Conservation (phyloP, 1,284 basidiomycete genomes). For the Stygiomarasmius scandens region DNA sequence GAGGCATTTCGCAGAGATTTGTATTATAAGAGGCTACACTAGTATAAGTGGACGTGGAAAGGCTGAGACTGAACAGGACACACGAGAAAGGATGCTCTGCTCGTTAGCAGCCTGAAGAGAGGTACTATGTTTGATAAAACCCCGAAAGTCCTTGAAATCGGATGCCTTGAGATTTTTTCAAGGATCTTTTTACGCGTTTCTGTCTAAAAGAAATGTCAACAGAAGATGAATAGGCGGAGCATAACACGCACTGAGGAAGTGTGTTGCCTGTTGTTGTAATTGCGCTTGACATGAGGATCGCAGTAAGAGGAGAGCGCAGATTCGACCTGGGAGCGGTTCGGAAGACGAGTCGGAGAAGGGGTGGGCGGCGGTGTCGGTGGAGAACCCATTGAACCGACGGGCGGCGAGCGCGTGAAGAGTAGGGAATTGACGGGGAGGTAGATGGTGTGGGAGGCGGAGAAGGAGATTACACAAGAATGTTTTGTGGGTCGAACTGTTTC, state of each 20-base stretch:
- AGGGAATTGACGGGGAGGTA: neutral
- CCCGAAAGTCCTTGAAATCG: slow-evolving; percentile 10
- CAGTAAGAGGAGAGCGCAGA: neutral
- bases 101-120: slow-evolving; percentile 1
- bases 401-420: neutral
- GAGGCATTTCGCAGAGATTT: slow-evolving; percentile 6
- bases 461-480: neutral
- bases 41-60: too few species aligned
- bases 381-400: slow-evolving; percentile 14
- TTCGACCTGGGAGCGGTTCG: neutral
- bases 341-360: slow-evolving; percentile 1
- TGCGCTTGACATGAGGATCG: neutral
- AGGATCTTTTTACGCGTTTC: neutral
- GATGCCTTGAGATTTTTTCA: slow-evolving; percentile 10
- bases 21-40: slow-evolving; percentile 6
- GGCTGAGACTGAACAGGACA: neutral
- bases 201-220: neutral
- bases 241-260: slow-evolving; percentile 4
- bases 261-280: slow-evolving; percentile 12
- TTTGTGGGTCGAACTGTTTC: neutral
- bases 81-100: slow-evolving; percentile 10
- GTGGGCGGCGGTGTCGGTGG: slow-evolving; percentile 5
- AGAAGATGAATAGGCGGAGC: neutral
- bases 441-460: slow-evolving; percentile 1
- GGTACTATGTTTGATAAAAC: slow-evolving; percentile 2